These are phyloP conservation scores for Arabidopsis lyrata DNA, from an alignment of 441 rosid species.

Conservation along the genomic window DNA sequence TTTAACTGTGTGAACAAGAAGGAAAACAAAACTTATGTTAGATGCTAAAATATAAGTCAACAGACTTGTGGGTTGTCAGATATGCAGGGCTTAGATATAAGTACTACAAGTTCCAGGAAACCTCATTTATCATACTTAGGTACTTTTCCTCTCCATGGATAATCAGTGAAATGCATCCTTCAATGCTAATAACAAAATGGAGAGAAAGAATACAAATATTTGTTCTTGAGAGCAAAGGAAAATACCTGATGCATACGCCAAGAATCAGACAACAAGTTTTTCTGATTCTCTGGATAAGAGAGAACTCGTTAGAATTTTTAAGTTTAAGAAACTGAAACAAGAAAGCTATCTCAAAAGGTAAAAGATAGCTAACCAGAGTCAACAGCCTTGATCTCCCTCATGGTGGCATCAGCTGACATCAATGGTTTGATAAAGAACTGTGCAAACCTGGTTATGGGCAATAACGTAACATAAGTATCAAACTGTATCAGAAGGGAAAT, in stretches of 20 bases:
- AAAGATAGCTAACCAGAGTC: slow-evolving; percentile 74
- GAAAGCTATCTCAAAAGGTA: background rate
- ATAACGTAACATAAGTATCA: slow-evolving; percentile 32
- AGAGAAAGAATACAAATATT: background rate
- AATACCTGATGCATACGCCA: slow-evolving; percentile 91
- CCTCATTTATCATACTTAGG: slow-evolving; percentile 21
- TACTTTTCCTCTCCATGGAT: background rate
- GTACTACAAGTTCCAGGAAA: slow-evolving; percentile 7
- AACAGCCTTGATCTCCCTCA: slow-evolving; percentile 86
- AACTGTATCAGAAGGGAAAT: slow-evolving; percentile 12
- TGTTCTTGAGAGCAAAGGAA: background rate
- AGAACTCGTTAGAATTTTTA: slow-evolving; percentile 5
- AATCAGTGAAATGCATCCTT: background rate
- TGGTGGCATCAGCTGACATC: slow-evolving; percentile 93
- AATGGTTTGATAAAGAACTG: slow-evolving; percentile 90
- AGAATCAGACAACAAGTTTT: slow-evolving; percentile 78
- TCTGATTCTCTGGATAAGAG: slow-evolving; percentile 75
- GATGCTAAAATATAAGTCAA: background rate
- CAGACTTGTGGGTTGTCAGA: background rate
- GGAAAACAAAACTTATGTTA: slow-evolving; percentile 8
- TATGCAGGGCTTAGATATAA: slow-evolving; percentile 7
- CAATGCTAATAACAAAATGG: background rate
- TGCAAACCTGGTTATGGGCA: slow-evolving; percentile 62
- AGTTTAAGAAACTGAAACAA: background rate
- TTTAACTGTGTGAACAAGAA: slow-evolving; percentile 60